Conservation (phyloP, 2,329 filamentous ascomycete species). For the Fusarium nisikadoi region DNA sequence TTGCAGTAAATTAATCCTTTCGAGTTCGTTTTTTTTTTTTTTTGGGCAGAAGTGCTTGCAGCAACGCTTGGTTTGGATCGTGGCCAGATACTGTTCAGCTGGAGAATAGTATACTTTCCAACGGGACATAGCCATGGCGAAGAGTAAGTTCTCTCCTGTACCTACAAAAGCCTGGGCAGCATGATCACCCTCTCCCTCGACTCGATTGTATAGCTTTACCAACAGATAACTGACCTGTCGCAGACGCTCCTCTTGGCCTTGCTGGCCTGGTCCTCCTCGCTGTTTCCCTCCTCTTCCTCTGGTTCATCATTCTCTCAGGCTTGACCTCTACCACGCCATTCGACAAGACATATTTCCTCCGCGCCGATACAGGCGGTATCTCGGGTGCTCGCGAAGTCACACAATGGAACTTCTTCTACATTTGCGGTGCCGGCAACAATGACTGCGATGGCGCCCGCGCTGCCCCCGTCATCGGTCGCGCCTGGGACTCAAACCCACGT, state of each 20-base stretch:
- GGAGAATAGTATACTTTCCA: neutral
- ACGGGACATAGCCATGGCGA: constrained; percentile 32
- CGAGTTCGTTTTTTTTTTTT: neutral
- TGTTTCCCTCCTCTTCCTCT: constrained; percentile 63
- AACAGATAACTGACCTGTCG: constrained; percentile 4
- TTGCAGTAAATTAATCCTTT: constrained; percentile 18
- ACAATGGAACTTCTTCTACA: constrained; percentile 92
- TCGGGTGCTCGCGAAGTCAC: constrained; percentile 72
- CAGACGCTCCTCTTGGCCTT: constrained; percentile 56
- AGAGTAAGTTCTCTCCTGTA: constrained; percentile 29
- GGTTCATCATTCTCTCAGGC: constrained; percentile 69
- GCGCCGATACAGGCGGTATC: constrained; percentile 80
- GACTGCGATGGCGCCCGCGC: constrained; percentile 72
- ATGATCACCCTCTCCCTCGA: neutral
- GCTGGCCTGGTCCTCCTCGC: constrained; percentile 61
- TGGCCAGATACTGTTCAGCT: neutral
- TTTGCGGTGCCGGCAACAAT: constrained; percentile 74
- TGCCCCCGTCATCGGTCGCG: constrained; percentile 78
- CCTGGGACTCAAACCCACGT: constrained; percentile 62
- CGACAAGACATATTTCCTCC: constrained; percentile 85
- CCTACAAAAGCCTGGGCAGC: neutral
- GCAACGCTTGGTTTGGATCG: neutral
- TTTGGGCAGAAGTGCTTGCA: constrained; percentile 3
- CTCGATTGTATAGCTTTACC: neutral
- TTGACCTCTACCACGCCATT: constrained; percentile 65